Base-by-base conservation (phyloP, 768 basidiomycete genomes). In the Pluteus cervinus region DNA sequence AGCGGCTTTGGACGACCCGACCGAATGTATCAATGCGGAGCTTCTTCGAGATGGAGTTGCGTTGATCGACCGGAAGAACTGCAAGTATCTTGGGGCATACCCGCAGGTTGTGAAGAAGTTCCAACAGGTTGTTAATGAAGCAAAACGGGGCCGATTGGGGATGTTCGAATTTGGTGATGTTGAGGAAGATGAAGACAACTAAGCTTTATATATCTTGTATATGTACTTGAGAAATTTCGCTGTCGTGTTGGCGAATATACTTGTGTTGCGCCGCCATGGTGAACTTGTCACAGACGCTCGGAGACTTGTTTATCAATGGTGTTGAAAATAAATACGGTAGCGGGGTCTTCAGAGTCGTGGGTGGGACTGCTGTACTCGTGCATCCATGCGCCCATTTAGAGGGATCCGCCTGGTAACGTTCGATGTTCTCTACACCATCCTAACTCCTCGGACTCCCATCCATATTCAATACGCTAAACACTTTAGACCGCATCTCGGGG, bases 141-240 rank as follows among this genome's bases (percentile, higher is more conserved):
- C 90, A 8, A 90, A 89, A 60, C 68, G 73, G 36, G 79, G 79
- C 40, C 76, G 89, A 9, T 60, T 71, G 37, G 88, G 89, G 24
- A 88, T 89, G 76, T 92, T 86, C 52, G 89, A 92, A 62, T 85
- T 86, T 53, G 89, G 89, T n/a, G 88, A 91, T 56, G 71, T 90
- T 9, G 86, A 87, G 46, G 87, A 90, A 54, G 87, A 90, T 40
- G 83, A 89, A 42, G 70, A 58, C 49, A 38, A 23, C 15, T 30
- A 33, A 37, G 18, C n/a, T n/a, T n/a, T n/a, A n/a, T n/a, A n/a
- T n/a, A n/a, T n/a, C n/a, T n/a, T n/a, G n/a, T n/a, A n/a, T n/a
- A n/a, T n/a, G n/a, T n/a, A n/a, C n/a, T n/a, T n/a, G n/a, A n/a
- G n/a, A n/a, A n/a, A n/a, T n/a, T n/a, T n/a, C n/a, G n/a, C n/a